phyloP scores from a whole-genome alignment of 805 yeast species.

The Hanseniaspora vineae region DNA sequence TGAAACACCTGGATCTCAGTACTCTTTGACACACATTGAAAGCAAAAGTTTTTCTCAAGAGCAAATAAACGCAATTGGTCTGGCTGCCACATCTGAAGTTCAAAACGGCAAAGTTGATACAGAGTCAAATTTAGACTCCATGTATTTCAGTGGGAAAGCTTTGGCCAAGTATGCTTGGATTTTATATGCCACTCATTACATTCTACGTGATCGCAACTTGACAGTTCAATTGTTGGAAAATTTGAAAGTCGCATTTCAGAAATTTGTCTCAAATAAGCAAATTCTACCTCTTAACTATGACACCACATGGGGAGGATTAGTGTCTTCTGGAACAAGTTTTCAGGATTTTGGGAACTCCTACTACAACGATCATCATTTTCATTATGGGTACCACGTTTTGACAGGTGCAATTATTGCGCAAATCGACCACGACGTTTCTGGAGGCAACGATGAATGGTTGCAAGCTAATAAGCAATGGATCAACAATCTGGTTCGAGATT shows the following conservation, averaged over 20 bases:
- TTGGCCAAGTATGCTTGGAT: conserved; percentile 86
- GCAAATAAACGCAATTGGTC: conserved; percentile 19
- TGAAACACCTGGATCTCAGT: conserved; percentile 29
- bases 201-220: conserved; percentile 43
- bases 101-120: conserved; percentile 27
- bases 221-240: conserved; percentile 40
- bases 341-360: conserved; percentile 64
- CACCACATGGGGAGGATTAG: conserved; percentile 61
- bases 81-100: conserved; percentile 26
- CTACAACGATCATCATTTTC: conserved; percentile 69
- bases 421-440: conserved; percentile 33
- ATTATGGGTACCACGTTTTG: conserved; percentile 61
- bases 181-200: conserved; percentile 54
- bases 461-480: conserved; percentile 38
- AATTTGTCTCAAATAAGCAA: conserved; percentile 61
- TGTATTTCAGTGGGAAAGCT: conserved; percentile 82
- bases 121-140: conserved; percentile 55
- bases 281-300: conserved; percentile 67
- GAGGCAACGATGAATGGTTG: conserved; percentile 38
- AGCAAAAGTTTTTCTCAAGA: conserved; percentile 14
- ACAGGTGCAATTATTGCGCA: conserved; percentile 53
- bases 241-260: conserved; percentile 53
- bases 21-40: conserved; percentile 27
- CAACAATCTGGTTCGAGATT: conserved; percentile 49
- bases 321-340: conserved; percentile 47